Percentiles rank a stretch among this genome's conserved stretches.
Conservation (phyloP, 176 grass and related monocot genomes). For the Eragrostis curvula region DNA sequence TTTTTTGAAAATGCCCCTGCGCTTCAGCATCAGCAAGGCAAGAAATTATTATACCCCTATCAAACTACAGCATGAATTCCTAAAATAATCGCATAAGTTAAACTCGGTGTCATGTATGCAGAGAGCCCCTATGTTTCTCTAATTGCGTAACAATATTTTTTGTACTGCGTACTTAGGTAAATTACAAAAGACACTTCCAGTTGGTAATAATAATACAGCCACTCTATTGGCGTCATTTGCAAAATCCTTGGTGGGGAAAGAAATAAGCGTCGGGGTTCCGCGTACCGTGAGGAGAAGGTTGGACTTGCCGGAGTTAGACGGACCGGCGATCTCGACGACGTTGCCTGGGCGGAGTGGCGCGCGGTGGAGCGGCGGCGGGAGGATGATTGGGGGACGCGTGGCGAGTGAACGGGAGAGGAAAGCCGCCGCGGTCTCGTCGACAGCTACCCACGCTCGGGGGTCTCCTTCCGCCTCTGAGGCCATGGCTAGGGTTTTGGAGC, state of each 20-base stretch:
- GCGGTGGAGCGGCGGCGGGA: conserved; percentile 83
- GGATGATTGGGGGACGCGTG: conserved; percentile 65
- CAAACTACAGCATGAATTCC: neutral
- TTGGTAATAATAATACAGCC: neutral
- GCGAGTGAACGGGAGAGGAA: conserved; percentile 68
- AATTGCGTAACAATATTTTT: neutral
- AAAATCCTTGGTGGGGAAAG: neutral
- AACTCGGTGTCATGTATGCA: neutral
- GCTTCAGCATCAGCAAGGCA: neutral
- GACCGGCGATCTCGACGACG: conserved; percentile 87
- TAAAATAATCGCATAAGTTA: neutral
- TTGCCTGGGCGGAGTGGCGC: conserved; percentile 82
- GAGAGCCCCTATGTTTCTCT: neutral
- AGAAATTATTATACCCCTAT: neutral
- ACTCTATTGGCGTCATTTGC: neutral
- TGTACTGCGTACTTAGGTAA: neutral
- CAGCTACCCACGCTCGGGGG: conserved; percentile 61
- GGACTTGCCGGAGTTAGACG: conserved; percentile 86
- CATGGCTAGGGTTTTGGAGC: conserved; percentile 58
- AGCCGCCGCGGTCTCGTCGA: conserved; percentile 67
- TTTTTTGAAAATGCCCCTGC: neutral
- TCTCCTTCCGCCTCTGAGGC: conserved; percentile 32
- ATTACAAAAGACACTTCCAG: neutral
- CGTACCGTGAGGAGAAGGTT: conserved; percentile 81
- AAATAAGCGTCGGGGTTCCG: neutral